A percentile compares a stretch with the other conserved stretches of the same genome.
phyloP scores from a whole-genome alignment of 495 filamentous ascomycete genomes.

The Penicillium herquei region DNA sequence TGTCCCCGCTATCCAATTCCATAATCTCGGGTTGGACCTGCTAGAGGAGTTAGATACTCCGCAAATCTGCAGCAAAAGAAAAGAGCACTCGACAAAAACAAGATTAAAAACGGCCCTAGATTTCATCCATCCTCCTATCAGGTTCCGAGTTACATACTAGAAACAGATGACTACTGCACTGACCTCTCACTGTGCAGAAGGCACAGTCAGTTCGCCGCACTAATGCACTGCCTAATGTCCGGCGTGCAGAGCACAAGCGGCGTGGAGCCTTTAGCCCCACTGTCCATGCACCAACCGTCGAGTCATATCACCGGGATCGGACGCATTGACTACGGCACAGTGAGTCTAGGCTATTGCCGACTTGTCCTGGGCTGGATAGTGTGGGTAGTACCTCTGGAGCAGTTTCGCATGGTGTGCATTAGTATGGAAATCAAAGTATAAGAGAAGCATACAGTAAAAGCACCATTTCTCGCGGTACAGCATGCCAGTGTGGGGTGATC shows the following conservation, averaged over 20 bases:
- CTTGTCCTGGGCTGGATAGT: neutral
- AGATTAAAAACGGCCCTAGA: slow-evolving; percentile 12
- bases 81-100: neutral
- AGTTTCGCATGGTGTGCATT: slow-evolving; percentile 12
- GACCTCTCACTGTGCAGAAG: slow-evolving; percentile 20
- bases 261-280: slow-evolving; percentile 17
- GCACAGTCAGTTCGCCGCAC: slow-evolving; percentile 30
- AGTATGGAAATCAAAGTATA: neutral
- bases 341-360: slow-evolving; percentile 16
- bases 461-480: neutral
- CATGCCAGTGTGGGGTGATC: neutral
- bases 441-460: neutral
- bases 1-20: neutral
- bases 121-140: neutral
- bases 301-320: slow-evolving; percentile 19
- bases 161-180: slow-evolving; percentile 21
- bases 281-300: slow-evolving; percentile 12
- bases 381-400: slow-evolving; percentile 5
- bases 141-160: neutral
- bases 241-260: slow-evolving; percentile 17
- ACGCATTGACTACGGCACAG: slow-evolving; percentile 27
- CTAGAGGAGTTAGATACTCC: slow-evolving; percentile 5
- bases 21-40: neutral
- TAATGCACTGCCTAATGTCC: slow-evolving; percentile 25
- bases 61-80: slow-evolving; percentile 12